Conservation (phyloP, 139 green algal genomes). For the Astrephomene gubernaculifera region DNA sequence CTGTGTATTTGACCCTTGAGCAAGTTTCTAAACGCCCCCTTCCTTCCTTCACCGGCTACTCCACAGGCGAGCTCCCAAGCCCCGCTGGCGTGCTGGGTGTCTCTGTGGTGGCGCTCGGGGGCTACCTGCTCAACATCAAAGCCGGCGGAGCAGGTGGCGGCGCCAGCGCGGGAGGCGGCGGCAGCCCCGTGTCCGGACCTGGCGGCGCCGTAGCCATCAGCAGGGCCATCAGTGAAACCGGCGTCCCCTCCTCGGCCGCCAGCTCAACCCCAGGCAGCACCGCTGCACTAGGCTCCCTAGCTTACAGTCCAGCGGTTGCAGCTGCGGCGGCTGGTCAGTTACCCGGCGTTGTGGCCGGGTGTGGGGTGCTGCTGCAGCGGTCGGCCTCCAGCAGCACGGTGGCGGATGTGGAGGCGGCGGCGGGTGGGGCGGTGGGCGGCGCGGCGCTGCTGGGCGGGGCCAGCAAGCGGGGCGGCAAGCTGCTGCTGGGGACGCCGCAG, state of each 20-base stretch:
- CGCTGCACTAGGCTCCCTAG: not conserved
- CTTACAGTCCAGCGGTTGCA: not conserved
- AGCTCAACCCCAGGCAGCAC: too few relatives aligned
- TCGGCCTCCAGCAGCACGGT: not conserved
- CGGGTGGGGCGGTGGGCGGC: not conserved
- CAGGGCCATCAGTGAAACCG: not conserved
- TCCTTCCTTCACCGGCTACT: too few relatives aligned
- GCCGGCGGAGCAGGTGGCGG: not conserved
- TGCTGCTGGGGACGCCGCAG: not conserved
- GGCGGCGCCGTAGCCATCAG: not conserved
- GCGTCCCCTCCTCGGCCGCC: too few relatives aligned
- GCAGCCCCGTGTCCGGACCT: too few relatives aligned
- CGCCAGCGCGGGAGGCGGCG: not conserved
- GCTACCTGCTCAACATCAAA: slow-evolving; percentile 56
- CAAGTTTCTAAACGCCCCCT: not conserved
- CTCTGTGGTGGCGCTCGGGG: slow-evolving; percentile 51
- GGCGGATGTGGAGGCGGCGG: not conserved
- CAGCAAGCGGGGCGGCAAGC: not conserved
- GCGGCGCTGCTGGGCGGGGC: not conserved
- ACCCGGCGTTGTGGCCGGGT: not conserved
- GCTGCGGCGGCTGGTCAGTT: not conserved
- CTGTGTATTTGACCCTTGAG: too few relatives aligned
- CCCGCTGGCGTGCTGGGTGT: slow-evolving; percentile 55
- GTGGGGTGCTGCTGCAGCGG: slow-evolving; percentile 14
- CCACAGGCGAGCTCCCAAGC: slow-evolving; percentile 19